Evolutionary conservation across 108 stramenopile species (phyloP), one percentile per base, ranked within the genome.

Genomic region (Nitzschia palea): DNA sequence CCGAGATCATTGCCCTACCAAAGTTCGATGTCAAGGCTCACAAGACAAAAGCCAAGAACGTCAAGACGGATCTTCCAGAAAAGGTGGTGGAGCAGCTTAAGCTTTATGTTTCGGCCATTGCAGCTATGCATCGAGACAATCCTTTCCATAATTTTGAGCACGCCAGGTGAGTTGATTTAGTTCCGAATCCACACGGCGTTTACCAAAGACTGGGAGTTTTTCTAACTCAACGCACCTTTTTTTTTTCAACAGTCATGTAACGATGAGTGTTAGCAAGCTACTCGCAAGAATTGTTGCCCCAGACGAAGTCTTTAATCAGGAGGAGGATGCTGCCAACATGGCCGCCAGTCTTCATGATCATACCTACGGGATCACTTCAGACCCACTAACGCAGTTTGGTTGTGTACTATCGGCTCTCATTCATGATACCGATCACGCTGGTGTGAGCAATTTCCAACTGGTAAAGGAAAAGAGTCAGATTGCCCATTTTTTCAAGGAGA

Each of bases 391-490:
- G 3, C 85, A 81, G 50, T 80, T 86, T 55, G 81, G 79, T 12
- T 31, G 68, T 33, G 74, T 82, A 2, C 71, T 82, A 26, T 66
- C 81, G 3, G 81, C 85, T n/a, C 65, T 86, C 29, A 72, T 86
- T 26, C 85, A 86, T 55, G 85, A 86, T 68, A 79, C 80, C 29
- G 85, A 86, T 44, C 85, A 86, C 59, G 55, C 63, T 20, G 85
- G 85, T 12, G 69, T 86, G n/a, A 48, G 78, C 12, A 86, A 86
- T 64, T 62, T 70, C 10, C 76, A 70, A 42, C 64, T 86, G 28
- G 67, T 76, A 55, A 79, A 80, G 44, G 81, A 86, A 34, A 43
- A 72, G 12, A 35, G 55, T 30, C 55, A 62, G 17, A 18, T 82
- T 3, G 76, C 69, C 8, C 25, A 45, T 0, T 17, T 57, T 26